Base-by-base conservation (phyloP, 2,329 filamentous ascomycete genomes). In the Alternaria panax region DNA sequence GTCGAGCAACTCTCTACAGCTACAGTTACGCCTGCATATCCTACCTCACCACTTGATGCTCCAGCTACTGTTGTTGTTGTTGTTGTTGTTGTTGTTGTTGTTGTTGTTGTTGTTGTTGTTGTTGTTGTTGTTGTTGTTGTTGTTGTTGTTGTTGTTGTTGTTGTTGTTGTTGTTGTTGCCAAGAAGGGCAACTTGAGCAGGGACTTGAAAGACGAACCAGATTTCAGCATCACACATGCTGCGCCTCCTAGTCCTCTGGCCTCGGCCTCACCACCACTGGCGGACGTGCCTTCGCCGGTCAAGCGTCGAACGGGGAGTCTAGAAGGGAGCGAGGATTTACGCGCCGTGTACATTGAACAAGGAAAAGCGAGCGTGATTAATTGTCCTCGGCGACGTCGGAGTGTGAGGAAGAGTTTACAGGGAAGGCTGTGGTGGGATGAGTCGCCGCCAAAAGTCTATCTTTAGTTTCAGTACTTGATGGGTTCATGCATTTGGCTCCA, bases 221-320 rank as follows among this genome's bases (percentile, higher is more conserved):
- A 55, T 32, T 55, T 55, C 2, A 50, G 43, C n/a, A 55, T 50
- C 16, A 55, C 43, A 20, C 53, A 55, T 50, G 20, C 53, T 9
- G 43, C 43, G 14, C 53, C 45, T 18, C 43, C 34, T 7, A 43
- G 27, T 7, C 50, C 50, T n/a, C 14, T 48, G 7, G 12, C 6
- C 7, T 32, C 45, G 3, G 12, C 28, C 28, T 47, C 45, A 3
- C 45, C 18, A 30, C 11, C 5, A 47, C 5, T 34, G 14, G 45
- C 22, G 12, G 20, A 22, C 8, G 45, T 40, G 3, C 34, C 32
- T 16, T 51, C 48, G 4, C 34, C 34, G 6, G 48, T 51, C 22
- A 51, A 27, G 34, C 30, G 51, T 4, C 51, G 51, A 25, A 27
- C 40, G 7, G 51, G 51, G 2, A 27, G 51, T 27, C 25, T 36